Conservation (phyloP, 441 rosid species). For the Breynia disticha region DNA sequence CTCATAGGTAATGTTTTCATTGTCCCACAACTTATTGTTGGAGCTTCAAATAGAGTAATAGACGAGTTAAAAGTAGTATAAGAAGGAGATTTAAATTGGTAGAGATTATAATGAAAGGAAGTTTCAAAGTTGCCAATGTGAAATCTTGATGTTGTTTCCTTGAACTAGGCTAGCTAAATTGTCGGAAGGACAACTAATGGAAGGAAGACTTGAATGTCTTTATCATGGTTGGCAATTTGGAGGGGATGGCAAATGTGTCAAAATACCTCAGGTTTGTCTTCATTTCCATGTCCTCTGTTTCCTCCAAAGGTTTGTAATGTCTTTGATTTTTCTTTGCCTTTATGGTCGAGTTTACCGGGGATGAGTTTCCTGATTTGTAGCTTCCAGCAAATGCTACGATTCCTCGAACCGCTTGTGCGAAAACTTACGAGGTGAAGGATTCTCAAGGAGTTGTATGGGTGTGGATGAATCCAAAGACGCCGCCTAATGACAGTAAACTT, state of each 20-base stretch:
- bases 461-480: slow-evolving; percentile 74
- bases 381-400: slow-evolving; percentile 71
- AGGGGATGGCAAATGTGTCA: slow-evolving; percentile 80
- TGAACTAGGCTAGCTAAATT: slow-evolving; percentile 64
- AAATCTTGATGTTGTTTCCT: neutral
- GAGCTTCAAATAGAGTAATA: no score
- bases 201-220: slow-evolving; percentile 85
- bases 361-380: slow-evolving; percentile 22
- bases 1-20: slow-evolving; percentile 54
- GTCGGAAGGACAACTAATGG: slow-evolving; percentile 84
- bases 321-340: neutral
- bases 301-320: no score
- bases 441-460: slow-evolving; percentile 94
- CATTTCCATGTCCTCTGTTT: neutral
- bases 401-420: slow-evolving; percentile 66
- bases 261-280: slow-evolving; percentile 76
- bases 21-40: no score
- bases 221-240: slow-evolving; percentile 98
- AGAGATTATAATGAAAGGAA: no score
- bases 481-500: slow-evolving; percentile 47
- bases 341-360: neutral
- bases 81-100: no score
- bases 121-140: no score
- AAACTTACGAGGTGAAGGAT: slow-evolving; percentile 57
- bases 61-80: no score